Conservation (phyloP, 306 rosid species). For the Citrullus mucosospermus region DNA sequence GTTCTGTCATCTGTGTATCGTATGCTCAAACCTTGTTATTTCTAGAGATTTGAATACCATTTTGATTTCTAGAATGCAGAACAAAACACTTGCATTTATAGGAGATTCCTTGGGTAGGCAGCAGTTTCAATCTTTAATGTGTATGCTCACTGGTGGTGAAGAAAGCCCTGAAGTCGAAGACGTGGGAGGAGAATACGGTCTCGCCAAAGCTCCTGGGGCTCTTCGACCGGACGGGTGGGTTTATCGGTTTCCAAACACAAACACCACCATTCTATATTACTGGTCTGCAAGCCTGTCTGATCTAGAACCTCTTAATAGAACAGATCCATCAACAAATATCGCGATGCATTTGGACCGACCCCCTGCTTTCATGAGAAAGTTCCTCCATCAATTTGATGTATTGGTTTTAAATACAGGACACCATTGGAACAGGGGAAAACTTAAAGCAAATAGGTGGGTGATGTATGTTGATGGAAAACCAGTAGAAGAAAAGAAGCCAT, state of each 20-base stretch:
- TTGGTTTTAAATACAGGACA: constrained; percentile 92
- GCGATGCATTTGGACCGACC: constrained; percentile 95
- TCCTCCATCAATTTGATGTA: constrained; percentile 48
- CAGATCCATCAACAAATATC: constrained; percentile 33
- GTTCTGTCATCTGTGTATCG: background rate
- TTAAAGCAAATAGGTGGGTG: constrained; percentile 65
- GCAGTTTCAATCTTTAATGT: constrained; percentile 91
- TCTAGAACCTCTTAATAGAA: constrained; percentile 45
- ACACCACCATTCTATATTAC: constrained; percentile 76
- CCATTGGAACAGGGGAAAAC: constrained; percentile 89
- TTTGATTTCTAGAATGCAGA: constrained; percentile 65
- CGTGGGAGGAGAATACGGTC: constrained; percentile 63
- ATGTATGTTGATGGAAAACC: constrained; percentile 65
- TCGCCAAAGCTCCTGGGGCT: constrained; percentile 64
- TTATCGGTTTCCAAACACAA: constrained; percentile 62
- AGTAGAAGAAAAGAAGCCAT: constrained; percentile 34
- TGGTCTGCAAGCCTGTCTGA: constrained; percentile 92
- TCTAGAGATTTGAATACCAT: constrained; percentile 16
- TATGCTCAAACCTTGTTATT: background rate
- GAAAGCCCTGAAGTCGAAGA: constrained; percentile 51
- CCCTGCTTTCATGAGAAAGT: constrained; percentile 63
- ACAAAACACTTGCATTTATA: constrained; percentile 69
- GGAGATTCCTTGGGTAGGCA: constrained; percentile 93
- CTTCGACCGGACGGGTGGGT: constrained; percentile 97
- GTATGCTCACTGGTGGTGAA: constrained; percentile 74